Base-by-base conservation (phyloP, 2,329 filamentous ascomycete genomes). In the Phyllosticta citribraziliensis region DNA sequence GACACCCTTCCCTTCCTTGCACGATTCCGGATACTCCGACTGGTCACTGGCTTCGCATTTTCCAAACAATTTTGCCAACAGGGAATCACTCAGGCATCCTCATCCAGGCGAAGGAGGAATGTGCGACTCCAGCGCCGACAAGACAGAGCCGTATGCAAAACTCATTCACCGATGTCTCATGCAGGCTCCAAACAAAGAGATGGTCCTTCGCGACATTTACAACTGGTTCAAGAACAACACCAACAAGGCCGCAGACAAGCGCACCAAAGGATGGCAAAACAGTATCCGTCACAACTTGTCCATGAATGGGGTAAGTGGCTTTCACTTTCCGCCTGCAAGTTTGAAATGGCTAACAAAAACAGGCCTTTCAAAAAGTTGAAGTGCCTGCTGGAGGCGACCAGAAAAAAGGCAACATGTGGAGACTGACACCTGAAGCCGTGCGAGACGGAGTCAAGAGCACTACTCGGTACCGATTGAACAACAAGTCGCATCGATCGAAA, bases 261-360 rank as follows among this genome's bases (percentile, higher is more conserved):
- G 73, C 57, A 75, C 73, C 4, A 77, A 73, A 53, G 93, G 92
- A 10, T 97, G 93, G 93, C 88, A 93, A 75, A 97, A 97, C 74
- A 96, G 90, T 71, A 95, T 97, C 65, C 84, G 93, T 2, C 93
- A 97, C 73, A 97, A 97, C 67, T 78, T 97, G 8, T 96, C 91
- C 55, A 97, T 97, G 92, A 97, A 97, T 68, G 82, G 82, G 63
- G 93, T 97, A 84, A 75, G 85, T 79, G 17, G 53, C 53, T 22
- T n/a, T 61, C 50, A 51, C 33, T 24, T 33, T 64, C 40, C 3
- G 14, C 8, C 14, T n/a, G 17, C 17, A 40, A 17, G 35, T 47
- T 8, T 8, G n/a, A 47, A 4, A 19, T 8, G 1, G 14, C 40
- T 47, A 56, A 30, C 50, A 35, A 51, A 52, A 40, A 64, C 63